Base-by-base conservation (phyloP, 257 asterid species). In the Pogostemon cablin region DNA sequence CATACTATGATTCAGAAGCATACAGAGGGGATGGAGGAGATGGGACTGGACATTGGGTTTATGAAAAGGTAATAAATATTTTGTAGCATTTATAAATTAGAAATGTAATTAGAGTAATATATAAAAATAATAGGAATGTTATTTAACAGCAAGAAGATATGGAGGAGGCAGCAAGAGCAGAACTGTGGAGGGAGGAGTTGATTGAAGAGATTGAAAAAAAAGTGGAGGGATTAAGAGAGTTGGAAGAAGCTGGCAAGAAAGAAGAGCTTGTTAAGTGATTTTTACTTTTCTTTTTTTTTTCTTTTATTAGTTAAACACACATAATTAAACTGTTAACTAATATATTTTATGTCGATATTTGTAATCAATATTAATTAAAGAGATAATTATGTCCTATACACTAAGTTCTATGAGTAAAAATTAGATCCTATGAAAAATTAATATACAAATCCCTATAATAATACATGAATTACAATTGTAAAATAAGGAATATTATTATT, bases 1-100 rank as follows among this genome's bases (percentile, higher is more conserved):
- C 98, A 4, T 91, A 49, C 79, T 90, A 90, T 82, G 96, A 90
- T 70, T 90, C 95, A 44, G 96, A 90, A 69, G 80, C 73, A 5
- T 90, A 90, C 43, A 88, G 96, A 60, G 81, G 81, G 79, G 95
- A 88, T 80, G 96, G 95, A 72, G 96, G 96, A 56, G 95, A 90
- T 78, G 95, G 96, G 20, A 83, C 88, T 62, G 96, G 96, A 40
- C 96, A 90, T 64, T 90, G 96, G 96, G 86, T 90, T 53, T 89
- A 91, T 72, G 96, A 91, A 66, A 91, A 86, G 97, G 97, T 87
- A 79, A 57, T 34, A 9, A 54, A 52, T 9, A 12, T 52, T 15
- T 50, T 50, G 32, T 25, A 25, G 32, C 1, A 52, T 52, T 15
- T 4, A 9, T 6, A 47, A n/a, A n/a, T 4, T 2, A n/a, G 1